A percentile compares a stretch with the other conserved stretches of the same genome.
phyloP scores from a whole-genome alignment of 2,329 filamentous ascomycete species.

The Mycocentrospora acerina region DNA sequence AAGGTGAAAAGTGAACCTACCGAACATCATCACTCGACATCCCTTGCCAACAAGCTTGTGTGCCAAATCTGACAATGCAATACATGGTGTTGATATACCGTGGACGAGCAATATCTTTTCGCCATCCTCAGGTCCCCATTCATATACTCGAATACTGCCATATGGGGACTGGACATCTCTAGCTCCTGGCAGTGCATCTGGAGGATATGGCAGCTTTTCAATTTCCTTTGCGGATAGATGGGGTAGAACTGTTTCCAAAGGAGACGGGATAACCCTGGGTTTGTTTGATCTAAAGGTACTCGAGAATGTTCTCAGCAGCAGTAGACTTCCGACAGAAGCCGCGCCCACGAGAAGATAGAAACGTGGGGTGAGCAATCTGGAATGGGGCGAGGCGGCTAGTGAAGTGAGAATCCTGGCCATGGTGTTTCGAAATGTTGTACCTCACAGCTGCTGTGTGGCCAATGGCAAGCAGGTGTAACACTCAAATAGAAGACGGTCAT shows the following conservation, averaged over 20 bases:
- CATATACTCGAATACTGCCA: slow-evolving; percentile 72
- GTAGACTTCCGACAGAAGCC: slow-evolving; percentile 28
- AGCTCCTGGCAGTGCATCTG: slow-evolving; percentile 67
- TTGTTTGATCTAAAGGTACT: slow-evolving; percentile 16
- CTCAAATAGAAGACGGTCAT: slow-evolving; percentile 14
- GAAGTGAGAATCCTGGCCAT: slow-evolving; percentile 10
- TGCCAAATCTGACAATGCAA: slow-evolving; percentile 68
- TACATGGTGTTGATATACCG: slow-evolving; percentile 77
- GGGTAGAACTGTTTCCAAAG: slow-evolving; percentile 27
- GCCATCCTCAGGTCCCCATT: slow-evolving; percentile 74
- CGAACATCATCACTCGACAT: slow-evolving; percentile 78
- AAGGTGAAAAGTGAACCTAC: slow-evolving; percentile 41
- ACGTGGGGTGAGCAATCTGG: slow-evolving; percentile 18
- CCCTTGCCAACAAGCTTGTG: slow-evolving; percentile 64
- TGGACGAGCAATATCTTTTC: slow-evolving; percentile 75
- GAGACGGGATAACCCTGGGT: slow-evolving; percentile 27
- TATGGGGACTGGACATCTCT: slow-evolving; percentile 70
- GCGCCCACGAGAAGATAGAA: slow-evolving; percentile 23
- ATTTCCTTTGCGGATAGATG: slow-evolving; percentile 26
- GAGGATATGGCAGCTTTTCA: slow-evolving; percentile 59
- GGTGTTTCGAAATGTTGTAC: slow-evolving; percentile 10
- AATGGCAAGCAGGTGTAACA: slow-evolving; percentile 16
- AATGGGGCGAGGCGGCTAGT: slow-evolving; percentile 15
- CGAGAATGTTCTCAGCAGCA: slow-evolving; percentile 24
- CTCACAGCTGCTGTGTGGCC: slow-evolving; percentile 9